Evolutionary conservation across 2,329 filamentous ascomycete genomes (phyloP).

Genomic region (Mollisia scopiformis): DNA sequence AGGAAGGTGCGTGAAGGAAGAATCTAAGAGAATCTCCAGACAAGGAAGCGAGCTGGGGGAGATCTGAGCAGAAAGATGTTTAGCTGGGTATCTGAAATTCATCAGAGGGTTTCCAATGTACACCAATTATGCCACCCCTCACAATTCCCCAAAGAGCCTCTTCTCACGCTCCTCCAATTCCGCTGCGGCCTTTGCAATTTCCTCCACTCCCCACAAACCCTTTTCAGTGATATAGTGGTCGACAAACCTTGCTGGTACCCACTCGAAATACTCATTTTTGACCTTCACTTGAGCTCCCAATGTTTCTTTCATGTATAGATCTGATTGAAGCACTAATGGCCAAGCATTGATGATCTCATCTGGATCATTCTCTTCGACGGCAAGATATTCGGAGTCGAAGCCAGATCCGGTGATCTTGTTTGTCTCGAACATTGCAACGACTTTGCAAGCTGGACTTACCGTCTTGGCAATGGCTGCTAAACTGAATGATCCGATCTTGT

Average conservation of each 20-base stretch:
- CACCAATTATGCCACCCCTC: background rate
- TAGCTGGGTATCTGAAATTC: too few relatives aligned
- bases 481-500: conserved; percentile 68
- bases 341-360: conserved; percentile 54
- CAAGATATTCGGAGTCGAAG: conserved; percentile 44
- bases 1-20: too few relatives aligned
- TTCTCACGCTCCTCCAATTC: conserved; percentile 29
- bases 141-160: conserved; percentile 24
- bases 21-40: too few relatives aligned
- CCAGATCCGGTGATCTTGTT: conserved; percentile 62
- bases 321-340: conserved; percentile 32
- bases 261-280: conserved; percentile 43
- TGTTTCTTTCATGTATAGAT: conserved; percentile 11
- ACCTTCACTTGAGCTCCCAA: conserved; percentile 37
- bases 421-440: conserved; percentile 59
- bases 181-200: conserved; percentile 23
- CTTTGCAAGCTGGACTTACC: conserved; percentile 47
- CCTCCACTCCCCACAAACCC: conserved; percentile 25
- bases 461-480: conserved; percentile 57
- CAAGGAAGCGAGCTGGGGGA: too few relatives aligned
- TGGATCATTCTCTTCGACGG: conserved; percentile 53
- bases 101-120: too few relatives aligned
- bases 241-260: conserved; percentile 34
- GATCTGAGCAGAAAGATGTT: too few relatives aligned
- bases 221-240: conserved; percentile 37